Percentiles rank a stretch among this genome's conserved stretches.
These are phyloP conservation scores for Coffea canephora DNA, from an alignment of 257 asterid species.

Conservation along the genomic window DNA sequence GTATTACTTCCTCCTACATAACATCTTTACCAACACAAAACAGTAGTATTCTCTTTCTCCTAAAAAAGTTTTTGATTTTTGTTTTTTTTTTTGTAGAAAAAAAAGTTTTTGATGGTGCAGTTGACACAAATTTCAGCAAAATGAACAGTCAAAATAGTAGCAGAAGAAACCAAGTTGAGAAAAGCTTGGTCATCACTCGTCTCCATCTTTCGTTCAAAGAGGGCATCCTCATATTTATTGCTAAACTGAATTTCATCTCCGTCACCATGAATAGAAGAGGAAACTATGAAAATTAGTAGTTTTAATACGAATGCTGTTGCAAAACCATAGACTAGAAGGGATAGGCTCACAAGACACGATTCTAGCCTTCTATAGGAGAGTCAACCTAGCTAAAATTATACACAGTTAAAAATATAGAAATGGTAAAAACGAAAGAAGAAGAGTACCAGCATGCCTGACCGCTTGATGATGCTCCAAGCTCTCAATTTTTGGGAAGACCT, in stretches of 20 bases:
- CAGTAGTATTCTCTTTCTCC: no score
- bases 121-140: constrained; percentile 5
- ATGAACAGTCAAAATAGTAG: neutral
- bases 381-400: neutral
- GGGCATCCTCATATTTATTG: no score
- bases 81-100: no score
- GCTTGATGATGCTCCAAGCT: constrained; percentile 93
- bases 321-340: neutral
- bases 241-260: neutral
- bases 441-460: constrained; percentile 77
- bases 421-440: neutral
- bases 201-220: neutral
- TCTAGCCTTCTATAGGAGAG: neutral
- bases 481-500: constrained; percentile 81
- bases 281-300: no score
- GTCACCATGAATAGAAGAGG: no score
- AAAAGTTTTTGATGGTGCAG: no score
- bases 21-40: neutral
- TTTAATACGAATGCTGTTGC: neutral
- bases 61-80: no score
- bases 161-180: neutral
- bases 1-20: neutral
- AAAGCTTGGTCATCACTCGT: no score
- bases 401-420: neutral
- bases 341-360: neutral